Percentiles rank a stretch among this genome's conserved stretches.
Conservation (phyloP, 345 rosid genomes). For the Gossypium arboreum region DNA sequence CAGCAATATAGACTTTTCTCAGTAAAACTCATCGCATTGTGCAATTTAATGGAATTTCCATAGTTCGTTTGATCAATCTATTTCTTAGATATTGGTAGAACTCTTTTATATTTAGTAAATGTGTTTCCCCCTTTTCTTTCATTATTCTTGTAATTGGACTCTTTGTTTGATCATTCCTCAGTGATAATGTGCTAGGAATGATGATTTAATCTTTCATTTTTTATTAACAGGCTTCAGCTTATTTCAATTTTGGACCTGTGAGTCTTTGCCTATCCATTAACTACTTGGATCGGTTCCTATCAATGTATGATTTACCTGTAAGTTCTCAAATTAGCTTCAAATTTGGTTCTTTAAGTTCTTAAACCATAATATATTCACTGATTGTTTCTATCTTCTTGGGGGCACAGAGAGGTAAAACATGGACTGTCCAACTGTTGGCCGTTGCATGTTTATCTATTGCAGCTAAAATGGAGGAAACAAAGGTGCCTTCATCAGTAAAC, state of each 20-base stretch:
- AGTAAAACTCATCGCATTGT: no score
- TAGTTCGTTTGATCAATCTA: no score
- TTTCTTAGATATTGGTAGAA: no score
- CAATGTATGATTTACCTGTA: conserved; percentile 62
- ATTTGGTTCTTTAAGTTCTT: not conserved
- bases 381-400: no score
- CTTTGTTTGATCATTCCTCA: no score
- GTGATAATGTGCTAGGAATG: not conserved
- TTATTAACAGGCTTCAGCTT: conserved; percentile 54
- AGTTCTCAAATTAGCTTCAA: conserved; percentile 24
- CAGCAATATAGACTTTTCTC: no score
- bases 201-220: not conserved
- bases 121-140: no score
- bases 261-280: conserved; percentile 49
- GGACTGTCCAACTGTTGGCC: conserved; percentile 58
- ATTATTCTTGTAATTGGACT: no score
- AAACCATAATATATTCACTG: not conserved
- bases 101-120: no score
- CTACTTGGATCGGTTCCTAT: conserved; percentile 72
- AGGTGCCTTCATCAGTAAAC: conserved; percentile 45
- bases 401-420: conserved; percentile 48
- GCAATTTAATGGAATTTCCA: no score
- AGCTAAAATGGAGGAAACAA: conserved; percentile 62
- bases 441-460: conserved; percentile 75
- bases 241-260: conserved; percentile 53